phyloP scores from a whole-genome alignment of 1,284 basidiomycete genomes.

The Apiotrichum sp. region DNA sequence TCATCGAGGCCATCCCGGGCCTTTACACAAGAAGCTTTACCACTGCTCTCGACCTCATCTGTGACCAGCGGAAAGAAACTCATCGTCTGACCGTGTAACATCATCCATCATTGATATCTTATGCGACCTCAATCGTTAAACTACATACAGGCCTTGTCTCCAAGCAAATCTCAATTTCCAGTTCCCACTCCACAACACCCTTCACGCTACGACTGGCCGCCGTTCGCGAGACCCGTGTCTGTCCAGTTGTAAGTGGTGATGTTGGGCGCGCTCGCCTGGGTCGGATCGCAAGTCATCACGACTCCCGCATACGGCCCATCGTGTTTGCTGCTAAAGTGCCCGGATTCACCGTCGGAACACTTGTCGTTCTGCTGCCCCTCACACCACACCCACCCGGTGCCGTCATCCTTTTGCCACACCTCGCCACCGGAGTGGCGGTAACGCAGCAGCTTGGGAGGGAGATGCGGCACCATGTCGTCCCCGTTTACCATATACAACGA shows the following conservation, averaged over 20 bases:
- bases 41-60: too few species aligned
- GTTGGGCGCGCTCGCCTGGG: background rate
- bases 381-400: slow-evolving; percentile 14
- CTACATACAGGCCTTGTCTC: too few species aligned
- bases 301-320: background rate
- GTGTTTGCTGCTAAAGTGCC: background rate
- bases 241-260: background rate
- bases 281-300: background rate
- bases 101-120: too few species aligned
- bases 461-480: slow-evolving; percentile 23
- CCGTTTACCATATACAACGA: slow-evolving; percentile 21
- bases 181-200: too few species aligned
- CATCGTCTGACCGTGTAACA: too few species aligned
- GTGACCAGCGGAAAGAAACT: too few species aligned
- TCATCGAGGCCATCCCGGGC: too few species aligned
- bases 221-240: background rate
- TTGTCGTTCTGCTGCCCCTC: slow-evolving; percentile 23
- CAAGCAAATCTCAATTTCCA: too few species aligned
- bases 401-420: slow-evolving; percentile 17
- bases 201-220: background rate
- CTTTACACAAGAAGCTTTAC: too few species aligned
- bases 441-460: slow-evolving; percentile 12
- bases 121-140: too few species aligned
- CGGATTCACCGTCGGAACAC: slow-evolving; percentile 1
- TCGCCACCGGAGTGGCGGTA: slow-evolving; percentile 17